Base-by-base conservation (phyloP, 73 alveolate genomes). In the Blepharisma japonicum region DNA sequence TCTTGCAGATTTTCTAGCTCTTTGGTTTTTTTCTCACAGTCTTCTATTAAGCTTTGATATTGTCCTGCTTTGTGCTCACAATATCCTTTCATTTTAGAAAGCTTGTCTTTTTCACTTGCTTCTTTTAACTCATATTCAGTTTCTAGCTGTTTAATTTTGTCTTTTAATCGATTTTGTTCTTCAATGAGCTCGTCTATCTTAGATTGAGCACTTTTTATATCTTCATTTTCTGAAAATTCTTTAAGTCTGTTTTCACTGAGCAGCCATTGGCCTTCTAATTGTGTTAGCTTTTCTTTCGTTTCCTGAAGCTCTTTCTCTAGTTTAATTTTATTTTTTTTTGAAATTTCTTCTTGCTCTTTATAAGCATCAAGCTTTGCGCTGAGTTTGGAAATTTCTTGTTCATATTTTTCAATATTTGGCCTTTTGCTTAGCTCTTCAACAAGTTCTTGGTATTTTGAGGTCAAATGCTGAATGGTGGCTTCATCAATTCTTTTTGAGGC, bases 401-500 rank as follows among this genome's bases (percentile, higher is more conserved):
- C 42, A 32, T 32, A 32, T 32, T 32, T 32, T 32, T 18, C 47
- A 14, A 61, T 8, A 18, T 25, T 61, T 14, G 74, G 23, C 23
- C 74, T 61, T 8, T n/a, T 18, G 47, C 14, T 14, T 9, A 61
- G 74, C 23, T 61, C 47, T n/a, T 61, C 74, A 2, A 14, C 23
- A 18, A 61, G 74, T 61, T 61, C 74, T 61, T 61, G 39, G 23
- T 14, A 8, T 61, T 61, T 61, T 20, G 14, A 1, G 47, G 14
- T n/a, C 23, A 61, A 25, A 61, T 61, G 74, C 2, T n/a, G 11
- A 9, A 61, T 25, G 6, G 14, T 61, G 3, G 74, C 74, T 25
- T 61, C 47, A 25, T 61, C 74, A 20, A 61, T 61, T 61, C 46
- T 61, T 61, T 61, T n/a, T 25, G 14, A 39, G 23, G 74, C 74